Base-by-base conservation (phyloP, 208 protist genomes). In the Trypanosoma brucei region DNA sequence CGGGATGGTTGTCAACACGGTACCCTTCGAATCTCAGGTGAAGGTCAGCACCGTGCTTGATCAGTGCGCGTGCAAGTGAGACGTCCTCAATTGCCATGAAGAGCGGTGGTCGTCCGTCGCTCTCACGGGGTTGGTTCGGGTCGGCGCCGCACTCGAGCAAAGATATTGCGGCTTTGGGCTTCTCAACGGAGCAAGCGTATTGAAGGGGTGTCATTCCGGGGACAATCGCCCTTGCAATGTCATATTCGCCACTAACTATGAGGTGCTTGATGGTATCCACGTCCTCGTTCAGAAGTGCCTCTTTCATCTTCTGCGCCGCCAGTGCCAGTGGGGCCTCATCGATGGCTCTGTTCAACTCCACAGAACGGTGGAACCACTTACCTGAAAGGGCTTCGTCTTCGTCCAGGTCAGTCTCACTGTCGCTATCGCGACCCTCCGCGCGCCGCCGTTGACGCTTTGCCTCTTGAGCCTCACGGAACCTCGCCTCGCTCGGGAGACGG, bases 41-140 rank as follows among this genome's bases (percentile, higher is more conserved):
- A 31, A 88, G 59, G 55, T 96, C 79, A 0, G 83, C 86, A 0
- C 90, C 90, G 36, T 73, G 72, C 38, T 89, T 78, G 5, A 94
- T 67, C 8, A 96, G 72, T 6, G 73, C 72, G 48, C 84, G 69
- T 1, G 86, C 82, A 22, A 96, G 68, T 3, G 83, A 68, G 7
- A 77, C 49, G 60, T 91, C 78, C 44, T 91, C 85, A 53, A 96
- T 78, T 2, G 78, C 68, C 90, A 96, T 96, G 58, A 96, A 96
- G 1, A 96, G 72, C 2, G 79, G 83, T 37, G 90, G 90, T 8
- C 84, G 73, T 3, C 79, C 84, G 51, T 96, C 86, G 22, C 65
- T 80, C 61, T 73, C 57, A 5, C 90, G 78, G 13, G 80, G 68
- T 36, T 54, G 59, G 55, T 91, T 84, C 0, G 85, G 83, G 69